Evolutionary conservation across 1,284 basidiomycete genomes (phyloP).

Genomic region (Athelia sp.): DNA sequence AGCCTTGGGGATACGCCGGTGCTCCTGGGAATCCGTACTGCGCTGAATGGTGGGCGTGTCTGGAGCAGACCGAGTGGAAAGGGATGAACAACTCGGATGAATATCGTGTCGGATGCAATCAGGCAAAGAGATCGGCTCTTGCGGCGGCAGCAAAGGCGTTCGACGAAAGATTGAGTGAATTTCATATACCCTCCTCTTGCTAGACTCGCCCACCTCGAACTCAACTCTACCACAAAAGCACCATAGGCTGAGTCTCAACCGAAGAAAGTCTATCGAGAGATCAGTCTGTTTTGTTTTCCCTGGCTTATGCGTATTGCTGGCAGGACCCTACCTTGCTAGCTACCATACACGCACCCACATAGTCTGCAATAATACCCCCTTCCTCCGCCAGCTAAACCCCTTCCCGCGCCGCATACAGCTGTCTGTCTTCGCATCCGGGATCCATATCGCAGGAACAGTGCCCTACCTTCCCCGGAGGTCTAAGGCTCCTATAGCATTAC

Average conservation of each 20-base stretch:
- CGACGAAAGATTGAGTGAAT: too few species aligned
- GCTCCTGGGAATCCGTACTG: slow-evolving; percentile 46
- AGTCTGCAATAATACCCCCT: slow-evolving; percentile 89
- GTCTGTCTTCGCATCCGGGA: slow-evolving; percentile 78
- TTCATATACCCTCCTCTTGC: too few species aligned
- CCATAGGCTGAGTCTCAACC: slow-evolving; percentile 56
- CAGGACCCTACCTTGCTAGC: slow-evolving; percentile 72
- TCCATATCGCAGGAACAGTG: slow-evolving; percentile 92
- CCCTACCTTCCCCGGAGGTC: slow-evolving; percentile 68
- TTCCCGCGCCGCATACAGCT: slow-evolving; percentile 81
- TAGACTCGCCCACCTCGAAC: too few species aligned
- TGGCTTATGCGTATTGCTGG: background rate
- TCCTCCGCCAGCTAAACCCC: slow-evolving; percentile 74
- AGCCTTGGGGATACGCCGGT: slow-evolving; percentile 55
- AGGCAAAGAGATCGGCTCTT: too few species aligned
- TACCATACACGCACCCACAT: slow-evolving; percentile 85
- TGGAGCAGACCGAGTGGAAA: slow-evolving; percentile 40
- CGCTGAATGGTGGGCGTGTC: slow-evolving; percentile 41
- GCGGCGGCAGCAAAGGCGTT: too few species aligned
- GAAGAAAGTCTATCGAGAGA: slow-evolving; percentile 62
- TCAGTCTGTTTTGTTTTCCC: background rate
- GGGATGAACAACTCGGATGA: slow-evolving; percentile 17
- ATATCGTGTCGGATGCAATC: too few species aligned
- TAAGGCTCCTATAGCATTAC: too few species aligned
- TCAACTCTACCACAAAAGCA: too few species aligned